phyloP scores from a whole-genome alignment of 257 asterid species.

The Salvia splendens region DNA sequence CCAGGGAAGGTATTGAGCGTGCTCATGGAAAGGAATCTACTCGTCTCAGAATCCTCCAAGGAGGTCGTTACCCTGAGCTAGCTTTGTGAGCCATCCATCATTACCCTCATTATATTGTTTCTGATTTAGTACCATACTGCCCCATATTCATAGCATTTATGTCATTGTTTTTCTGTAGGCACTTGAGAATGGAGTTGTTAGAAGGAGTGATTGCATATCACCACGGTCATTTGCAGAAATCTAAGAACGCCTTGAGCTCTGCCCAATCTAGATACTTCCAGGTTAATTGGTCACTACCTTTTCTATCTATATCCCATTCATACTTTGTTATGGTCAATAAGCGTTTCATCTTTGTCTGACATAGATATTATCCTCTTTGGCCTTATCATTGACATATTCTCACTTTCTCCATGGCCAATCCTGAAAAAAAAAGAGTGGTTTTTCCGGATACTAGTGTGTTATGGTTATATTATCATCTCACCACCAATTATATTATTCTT shows the following conservation, averaged over 20 bases:
- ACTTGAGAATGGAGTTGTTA: slow-evolving; percentile 81
- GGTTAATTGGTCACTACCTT: slow-evolving; percentile 42
- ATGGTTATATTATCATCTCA: slow-evolving; percentile 1
- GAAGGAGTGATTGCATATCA: slow-evolving; percentile 95
- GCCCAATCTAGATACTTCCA: slow-evolving; percentile 69
- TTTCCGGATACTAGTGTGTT: not conserved
- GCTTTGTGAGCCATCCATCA: slow-evolving; percentile 59
- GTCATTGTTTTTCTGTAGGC: slow-evolving; percentile 46
- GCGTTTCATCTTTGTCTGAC: slow-evolving; percentile 9
- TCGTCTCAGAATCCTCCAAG: slow-evolving; percentile 86
- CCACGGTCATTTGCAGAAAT: slow-evolving; percentile 64
- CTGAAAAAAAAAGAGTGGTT: not conserved
- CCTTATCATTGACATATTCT: not conserved
- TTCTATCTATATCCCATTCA: slow-evolving; percentile 7
- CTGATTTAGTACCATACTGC: slow-evolving; percentile 26
- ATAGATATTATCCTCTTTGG: not conserved
- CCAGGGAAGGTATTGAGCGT: slow-evolving; percentile 90
- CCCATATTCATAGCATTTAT: slow-evolving; percentile 6
- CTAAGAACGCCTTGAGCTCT: slow-evolving; percentile 58
- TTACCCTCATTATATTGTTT: slow-evolving; percentile 8
- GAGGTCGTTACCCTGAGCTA: slow-evolving; percentile 78
- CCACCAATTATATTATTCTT: not conserved
- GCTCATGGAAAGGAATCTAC: slow-evolving; percentile 88
- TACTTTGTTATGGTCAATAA: slow-evolving; percentile 15
- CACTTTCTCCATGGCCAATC: not conserved